These are phyloP conservation scores for Globisporangium carolinianum DNA, from an alignment of 352 stramenopile species.

Conservation along the genomic window DNA sequence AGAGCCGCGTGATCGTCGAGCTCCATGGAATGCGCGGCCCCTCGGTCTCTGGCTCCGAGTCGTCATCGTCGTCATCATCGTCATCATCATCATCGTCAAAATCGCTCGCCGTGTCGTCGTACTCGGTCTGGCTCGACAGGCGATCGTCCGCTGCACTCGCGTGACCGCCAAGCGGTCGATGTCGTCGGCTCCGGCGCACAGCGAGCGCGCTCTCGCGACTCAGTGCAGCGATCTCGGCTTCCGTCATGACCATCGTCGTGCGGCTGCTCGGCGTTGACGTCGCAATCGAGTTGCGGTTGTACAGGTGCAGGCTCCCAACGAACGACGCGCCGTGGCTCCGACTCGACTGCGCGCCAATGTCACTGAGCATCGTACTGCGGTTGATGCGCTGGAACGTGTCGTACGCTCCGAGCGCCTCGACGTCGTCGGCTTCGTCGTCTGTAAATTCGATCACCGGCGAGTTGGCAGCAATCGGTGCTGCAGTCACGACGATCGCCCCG, in stretches of 20 bases:
- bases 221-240: slow-evolving; percentile 10
- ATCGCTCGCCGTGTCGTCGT: slow-evolving; percentile 13
- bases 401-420: slow-evolving; percentile 18
- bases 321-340: slow-evolving; percentile 11
- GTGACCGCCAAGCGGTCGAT: background rate
- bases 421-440: slow-evolving; percentile 10
- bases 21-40: slow-evolving; percentile 36
- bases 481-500: background rate
- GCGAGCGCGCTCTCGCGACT: slow-evolving; percentile 2
- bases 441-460: background rate
- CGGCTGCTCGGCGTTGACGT: slow-evolving; percentile 12
- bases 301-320: slow-evolving; percentile 13
- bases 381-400: slow-evolving; percentile 19
- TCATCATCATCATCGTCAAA: background rate
- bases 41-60: slow-evolving; percentile 26
- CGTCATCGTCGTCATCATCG: slow-evolving; percentile 16
- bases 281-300: slow-evolving; percentile 17
- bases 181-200: background rate
- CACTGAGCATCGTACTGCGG: slow-evolving; percentile 26
- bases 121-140: slow-evolving; percentile 18
- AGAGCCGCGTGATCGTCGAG: slow-evolving; percentile 32
- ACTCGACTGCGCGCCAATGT: slow-evolving; percentile 5
- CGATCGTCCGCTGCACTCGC: slow-evolving; percentile 1
- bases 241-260: slow-evolving; percentile 12
- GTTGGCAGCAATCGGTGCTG: background rate